phyloP scores from a whole-genome alignment of 169 alveolate genomes.

The Cryptosporidium muris region DNA sequence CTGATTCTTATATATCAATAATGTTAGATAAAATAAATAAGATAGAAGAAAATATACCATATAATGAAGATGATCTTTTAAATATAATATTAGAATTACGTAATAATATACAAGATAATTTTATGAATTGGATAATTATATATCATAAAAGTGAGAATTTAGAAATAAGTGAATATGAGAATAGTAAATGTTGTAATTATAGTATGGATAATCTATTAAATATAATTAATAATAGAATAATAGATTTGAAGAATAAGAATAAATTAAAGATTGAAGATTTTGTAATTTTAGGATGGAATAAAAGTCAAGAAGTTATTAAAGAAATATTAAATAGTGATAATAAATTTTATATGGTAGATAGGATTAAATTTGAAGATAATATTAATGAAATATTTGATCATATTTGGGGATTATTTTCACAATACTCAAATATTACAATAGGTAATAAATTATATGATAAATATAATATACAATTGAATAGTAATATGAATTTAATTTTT shows the following conservation, averaged over 20 bases:
- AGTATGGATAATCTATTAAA: neutral
- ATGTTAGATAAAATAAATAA: slow-evolving; percentile 17
- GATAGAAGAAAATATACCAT: slow-evolving; percentile 32
- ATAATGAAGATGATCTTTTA: neutral
- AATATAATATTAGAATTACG: slow-evolving; percentile 5
- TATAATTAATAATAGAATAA: slow-evolving; percentile 13
- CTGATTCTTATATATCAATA: slow-evolving; percentile 16
- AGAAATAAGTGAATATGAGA: slow-evolving; percentile 5
- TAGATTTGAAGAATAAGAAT: slow-evolving; percentile 10
- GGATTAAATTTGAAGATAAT: slow-evolving; percentile 25
- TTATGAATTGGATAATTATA: slow-evolving; percentile 9
- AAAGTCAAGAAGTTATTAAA: slow-evolving; percentile 2
- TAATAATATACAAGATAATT: neutral
- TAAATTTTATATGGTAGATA: slow-evolving; percentile 7
- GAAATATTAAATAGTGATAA: slow-evolving; percentile 12
- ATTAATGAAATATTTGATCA: slow-evolving; percentile 2
- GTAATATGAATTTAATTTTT: slow-evolving; percentile 17
- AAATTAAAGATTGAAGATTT: slow-evolving; percentile 29
- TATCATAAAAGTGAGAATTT: slow-evolving; percentile 3
- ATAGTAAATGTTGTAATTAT: slow-evolving; percentile 51
- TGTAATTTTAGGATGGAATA: slow-evolving; percentile 4
- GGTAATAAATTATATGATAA: slow-evolving; percentile 9
- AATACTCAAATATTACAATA: slow-evolving; percentile 8
- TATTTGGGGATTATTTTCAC: neutral
- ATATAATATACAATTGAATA: neutral